Percentiles rank a stretch among this genome's conserved stretches.
These are phyloP conservation scores for Neckera pumila DNA, from an alignment of 225 moss, liverwort and hornwort genomes.

Conservation along the genomic window DNA sequence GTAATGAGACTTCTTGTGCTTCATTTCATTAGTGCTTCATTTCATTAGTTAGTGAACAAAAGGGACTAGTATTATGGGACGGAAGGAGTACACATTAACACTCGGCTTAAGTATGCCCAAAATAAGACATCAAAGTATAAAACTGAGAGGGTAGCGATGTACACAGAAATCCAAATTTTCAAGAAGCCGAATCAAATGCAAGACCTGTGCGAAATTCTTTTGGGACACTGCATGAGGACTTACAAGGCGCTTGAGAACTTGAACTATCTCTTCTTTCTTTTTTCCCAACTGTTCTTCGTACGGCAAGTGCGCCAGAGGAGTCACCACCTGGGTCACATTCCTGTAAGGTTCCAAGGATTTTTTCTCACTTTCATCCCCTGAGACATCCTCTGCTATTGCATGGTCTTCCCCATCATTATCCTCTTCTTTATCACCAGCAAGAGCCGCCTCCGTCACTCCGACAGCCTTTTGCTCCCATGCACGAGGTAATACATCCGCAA, in stretches of 20 bases:
- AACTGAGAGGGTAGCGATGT: neutral
- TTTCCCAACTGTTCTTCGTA: constrained; percentile 77
- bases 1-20: neutral
- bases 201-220: neutral
- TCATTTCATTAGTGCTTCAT: neutral
- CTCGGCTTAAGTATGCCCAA: neutral
- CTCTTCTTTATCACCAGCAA: constrained; percentile 27
- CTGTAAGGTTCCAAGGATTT: constrained; percentile 41
- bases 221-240: neutral
- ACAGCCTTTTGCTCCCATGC: constrained; percentile 76
- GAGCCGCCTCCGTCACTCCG: constrained; percentile 25
- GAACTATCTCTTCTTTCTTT: constrained; percentile 68
- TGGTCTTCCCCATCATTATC: constrained; percentile 7
- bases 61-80: neutral
- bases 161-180: neutral
- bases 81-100: neutral
- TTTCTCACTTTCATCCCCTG: constrained; percentile 36
- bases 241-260: constrained; percentile 94
- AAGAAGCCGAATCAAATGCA: neutral
- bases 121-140: neutral
- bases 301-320: constrained; percentile 63
- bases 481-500: constrained; percentile 82
- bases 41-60: neutral
- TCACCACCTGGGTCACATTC: constrained; percentile 88
- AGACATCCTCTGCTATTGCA: constrained; percentile 31